Percentiles rank a stretch among this genome's conserved stretches.
Evolutionary conservation across 805 yeast species (phyloP).

Genomic region (Ogataea angusta): DNA sequence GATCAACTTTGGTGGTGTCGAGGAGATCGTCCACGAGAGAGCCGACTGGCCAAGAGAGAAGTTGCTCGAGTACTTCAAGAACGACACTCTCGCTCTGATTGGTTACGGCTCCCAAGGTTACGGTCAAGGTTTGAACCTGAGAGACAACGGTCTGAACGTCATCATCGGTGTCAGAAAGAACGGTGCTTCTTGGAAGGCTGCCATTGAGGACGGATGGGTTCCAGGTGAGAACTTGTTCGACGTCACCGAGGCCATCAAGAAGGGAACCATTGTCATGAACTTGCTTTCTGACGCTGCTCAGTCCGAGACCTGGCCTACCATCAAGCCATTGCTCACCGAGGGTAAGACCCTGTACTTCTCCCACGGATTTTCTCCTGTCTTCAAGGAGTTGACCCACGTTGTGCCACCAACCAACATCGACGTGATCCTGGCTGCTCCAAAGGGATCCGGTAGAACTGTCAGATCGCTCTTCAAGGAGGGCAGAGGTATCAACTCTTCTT

Average conservation of each 20-base stretch:
- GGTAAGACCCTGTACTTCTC: slow-evolving; percentile 98
- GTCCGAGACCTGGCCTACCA: slow-evolving; percentile 91
- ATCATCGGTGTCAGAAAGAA: slow-evolving; percentile 97
- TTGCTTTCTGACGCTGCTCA: slow-evolving; percentile 98
- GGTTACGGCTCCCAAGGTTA: slow-evolving; percentile 99
- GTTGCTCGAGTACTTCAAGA: slow-evolving; percentile 92
- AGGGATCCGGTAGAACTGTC: slow-evolving; percentile 99
- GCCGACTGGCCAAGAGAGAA: slow-evolving; percentile 99
- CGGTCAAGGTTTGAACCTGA: slow-evolving; percentile 99
- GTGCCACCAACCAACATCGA: slow-evolving; percentile 93
- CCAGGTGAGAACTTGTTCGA: slow-evolving; percentile 98
- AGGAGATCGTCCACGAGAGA: slow-evolving; percentile 96
- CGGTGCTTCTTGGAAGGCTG: slow-evolving; percentile 99
- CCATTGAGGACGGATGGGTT: slow-evolving; percentile 99
- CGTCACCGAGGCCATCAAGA: slow-evolving; percentile 86
- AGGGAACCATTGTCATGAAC: slow-evolving; percentile 96
- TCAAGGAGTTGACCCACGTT: slow-evolving; percentile 95
- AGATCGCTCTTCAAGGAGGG: slow-evolving; percentile 99
- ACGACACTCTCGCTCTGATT: slow-evolving; percentile 94
- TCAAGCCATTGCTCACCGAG: slow-evolving; percentile 90
- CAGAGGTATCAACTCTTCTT: slow-evolving; percentile 99
- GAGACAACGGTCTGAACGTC: slow-evolving; percentile 98
- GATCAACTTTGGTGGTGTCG: slow-evolving; percentile 95
- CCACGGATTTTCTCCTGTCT: slow-evolving; percentile 99
- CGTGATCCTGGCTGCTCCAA: slow-evolving; percentile 98